Conservation (phyloP, 257 asterid species). For the Solanum clarkiae region DNA sequence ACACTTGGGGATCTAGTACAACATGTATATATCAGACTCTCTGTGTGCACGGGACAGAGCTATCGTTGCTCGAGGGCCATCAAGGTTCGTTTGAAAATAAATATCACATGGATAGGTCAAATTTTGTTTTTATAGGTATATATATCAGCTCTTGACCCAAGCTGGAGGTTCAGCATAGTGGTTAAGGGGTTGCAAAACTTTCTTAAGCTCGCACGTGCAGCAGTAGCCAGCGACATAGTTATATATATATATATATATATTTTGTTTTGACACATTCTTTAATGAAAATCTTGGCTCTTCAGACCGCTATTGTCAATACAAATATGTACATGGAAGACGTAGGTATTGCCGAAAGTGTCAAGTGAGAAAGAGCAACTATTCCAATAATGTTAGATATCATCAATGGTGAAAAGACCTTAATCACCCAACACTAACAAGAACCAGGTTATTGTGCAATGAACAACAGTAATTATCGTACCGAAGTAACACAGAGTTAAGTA, state of each 20-base stretch:
- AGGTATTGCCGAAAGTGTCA: neutral
- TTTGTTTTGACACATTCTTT: neutral
- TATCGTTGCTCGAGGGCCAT: too few species aligned
- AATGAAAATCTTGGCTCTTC: neutral
- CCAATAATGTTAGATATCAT: too few species aligned
- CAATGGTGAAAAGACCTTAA: too few species aligned
- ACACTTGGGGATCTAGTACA: neutral
- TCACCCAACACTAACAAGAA: too few species aligned
- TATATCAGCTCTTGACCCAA: neutral
- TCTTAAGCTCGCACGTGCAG: neutral
- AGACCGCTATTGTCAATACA: neutral
- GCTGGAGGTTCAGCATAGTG: neutral
- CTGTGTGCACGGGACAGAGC: neutral
- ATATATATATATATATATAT: too few species aligned
- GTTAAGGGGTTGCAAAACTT: neutral
- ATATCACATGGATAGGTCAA: neutral
- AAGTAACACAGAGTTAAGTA: too few species aligned
- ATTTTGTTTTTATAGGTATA: neutral
- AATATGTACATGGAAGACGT: neutral
- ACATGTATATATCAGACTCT: neutral
- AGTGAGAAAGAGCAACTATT: neutral
- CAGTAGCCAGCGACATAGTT: neutral
- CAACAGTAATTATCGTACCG: too few species aligned
- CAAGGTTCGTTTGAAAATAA: too few species aligned
- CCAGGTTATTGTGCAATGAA: too few species aligned